Evolutionary conservation across 1,284 basidiomycete genomes (phyloP).

Genomic region (Singerocomus inundabilis): DNA sequence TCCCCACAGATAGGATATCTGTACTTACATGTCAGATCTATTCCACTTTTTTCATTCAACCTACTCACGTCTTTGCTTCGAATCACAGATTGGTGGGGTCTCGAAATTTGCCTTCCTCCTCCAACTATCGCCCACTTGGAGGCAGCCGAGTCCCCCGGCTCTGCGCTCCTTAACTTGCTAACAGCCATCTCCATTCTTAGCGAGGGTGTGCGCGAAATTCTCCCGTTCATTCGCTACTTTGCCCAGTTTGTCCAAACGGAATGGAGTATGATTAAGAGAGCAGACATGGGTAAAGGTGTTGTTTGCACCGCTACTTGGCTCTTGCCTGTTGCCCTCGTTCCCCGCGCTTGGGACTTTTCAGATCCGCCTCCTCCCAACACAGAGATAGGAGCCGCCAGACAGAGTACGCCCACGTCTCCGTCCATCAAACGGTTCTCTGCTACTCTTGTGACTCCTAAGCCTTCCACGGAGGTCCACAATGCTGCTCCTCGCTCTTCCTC

Average conservation of each 20-base stretch:
- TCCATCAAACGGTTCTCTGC: constrained; percentile 30
- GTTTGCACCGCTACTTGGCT: constrained; percentile 85
- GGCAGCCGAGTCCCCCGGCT: constrained; percentile 61
- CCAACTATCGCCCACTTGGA: constrained; percentile 59
- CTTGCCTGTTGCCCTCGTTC: constrained; percentile 73
- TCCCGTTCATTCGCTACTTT: constrained; percentile 78
- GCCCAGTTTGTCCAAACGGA: constrained; percentile 73
- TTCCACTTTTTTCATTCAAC: constrained; percentile 1
- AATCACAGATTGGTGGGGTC: constrained; percentile 76
- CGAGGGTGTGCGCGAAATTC: constrained; percentile 69
- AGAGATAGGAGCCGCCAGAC: constrained; percentile 16
- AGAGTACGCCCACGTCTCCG: constrained; percentile 22
- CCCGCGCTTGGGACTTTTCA: constrained; percentile 75
- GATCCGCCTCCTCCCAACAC: constrained; percentile 35
- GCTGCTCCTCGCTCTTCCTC: constrained; percentile 27
- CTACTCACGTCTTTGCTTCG: constrained; percentile 9
- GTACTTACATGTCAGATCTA: constrained; percentile 66
- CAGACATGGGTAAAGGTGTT: constrained; percentile 70
- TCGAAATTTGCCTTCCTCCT: constrained; percentile 70
- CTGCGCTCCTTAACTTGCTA: constrained; percentile 66
- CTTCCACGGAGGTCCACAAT: constrained; percentile 26
- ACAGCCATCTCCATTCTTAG: constrained; percentile 66
- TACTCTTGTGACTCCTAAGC: constrained; percentile 31
- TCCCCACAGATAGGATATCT: constrained; percentile 73
- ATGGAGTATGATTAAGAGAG: constrained; percentile 58